Evolutionary conservation across 148 eudicot species (phyloP), one percentile per base, ranked within the genome.

Genomic region (Chenopodium quinoa): DNA sequence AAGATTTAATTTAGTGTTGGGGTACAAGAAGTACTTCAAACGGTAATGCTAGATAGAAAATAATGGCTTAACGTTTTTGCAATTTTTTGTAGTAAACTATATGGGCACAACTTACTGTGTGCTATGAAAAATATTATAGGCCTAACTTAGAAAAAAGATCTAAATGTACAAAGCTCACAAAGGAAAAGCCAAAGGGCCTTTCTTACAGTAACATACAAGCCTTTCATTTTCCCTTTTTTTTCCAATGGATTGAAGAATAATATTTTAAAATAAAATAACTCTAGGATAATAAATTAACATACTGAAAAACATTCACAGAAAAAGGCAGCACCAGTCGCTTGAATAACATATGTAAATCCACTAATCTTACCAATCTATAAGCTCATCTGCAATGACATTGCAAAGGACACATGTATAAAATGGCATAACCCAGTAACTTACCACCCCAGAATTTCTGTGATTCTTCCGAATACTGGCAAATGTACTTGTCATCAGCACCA

Each of bases 391-490:
- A 37, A 23, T 52, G 46, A 13, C 17, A 54, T 27, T 22, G 22
- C 4, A 75, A 71, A 76, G 19, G 29, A 34, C 23, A 34, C 23
- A 37, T 60, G 46, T 48, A 71, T 44, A 78, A 40, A 73, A n/a
- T 44, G 65, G 81, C 29, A 75, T 73, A 31, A 76, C 40, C 23
- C 44, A 58, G 44, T 67, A 34, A 81, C 97, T 85, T 88, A 95
- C 98, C 87, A 88, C 97, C 99, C 99, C 99, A 95, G 80, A 95
- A 95, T 86, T 92, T 93, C 5, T 67, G 77, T 46, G 97, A 92
- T 77, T 90, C 92, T 22, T 89, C 88, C 67, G 78, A 80, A 83
- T 87, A 95, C 79, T 95, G 97, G 85, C 97, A 93, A 79, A 95
- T 95, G 80, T 92, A 93, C 88, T 95, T 94, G 86, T 92, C 97